phyloP scores from a whole-genome alignment of 1,139 yeast genomes.

The Pichia terricola region DNA sequence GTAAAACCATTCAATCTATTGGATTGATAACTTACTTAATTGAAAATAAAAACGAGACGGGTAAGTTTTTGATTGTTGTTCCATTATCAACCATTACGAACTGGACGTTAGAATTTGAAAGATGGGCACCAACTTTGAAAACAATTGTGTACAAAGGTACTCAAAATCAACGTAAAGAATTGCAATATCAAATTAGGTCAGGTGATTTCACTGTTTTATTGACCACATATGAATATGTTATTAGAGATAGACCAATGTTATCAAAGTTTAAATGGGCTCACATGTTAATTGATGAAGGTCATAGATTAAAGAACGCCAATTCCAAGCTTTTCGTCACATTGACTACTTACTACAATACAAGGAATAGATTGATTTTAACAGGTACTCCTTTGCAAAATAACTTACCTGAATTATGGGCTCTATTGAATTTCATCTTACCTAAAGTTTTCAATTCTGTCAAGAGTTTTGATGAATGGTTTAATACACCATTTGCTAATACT shows the following conservation, averaged over 20 bases:
- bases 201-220: conserved; percentile 70
- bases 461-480: conserved; percentile 84
- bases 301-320: conserved; percentile 74
- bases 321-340: conserved; percentile 66
- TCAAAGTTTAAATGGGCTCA: conserved; percentile 70
- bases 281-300: conserved; percentile 87
- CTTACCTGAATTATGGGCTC: conserved; percentile 79
- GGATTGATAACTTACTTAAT: conserved; percentile 67
- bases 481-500: conserved; percentile 75
- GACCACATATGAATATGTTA: conserved; percentile 73
- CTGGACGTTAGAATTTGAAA: conserved; percentile 78
- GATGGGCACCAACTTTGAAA: conserved; percentile 74
- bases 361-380: conserved; percentile 69
- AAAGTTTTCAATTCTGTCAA: conserved; percentile 76
- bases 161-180: conserved; percentile 56
- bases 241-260: conserved; percentile 61
- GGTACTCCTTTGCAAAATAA: conserved; percentile 86
- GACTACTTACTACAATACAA: conserved; percentile 63
- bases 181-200: conserved; percentile 50
- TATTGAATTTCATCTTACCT: conserved; percentile 68
- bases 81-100: conserved; percentile 78
- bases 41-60: conserved; percentile 55
- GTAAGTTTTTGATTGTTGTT: conserved; percentile 72
- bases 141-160: conserved; percentile 69
- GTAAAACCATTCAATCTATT: conserved; percentile 80